A percentile compares a stretch with the other conserved stretches of the same genome.
These are phyloP conservation scores for Haplosporangium gracile DNA, from an alignment of 192 early-diverging fungal genomes.

Conservation along the genomic window DNA sequence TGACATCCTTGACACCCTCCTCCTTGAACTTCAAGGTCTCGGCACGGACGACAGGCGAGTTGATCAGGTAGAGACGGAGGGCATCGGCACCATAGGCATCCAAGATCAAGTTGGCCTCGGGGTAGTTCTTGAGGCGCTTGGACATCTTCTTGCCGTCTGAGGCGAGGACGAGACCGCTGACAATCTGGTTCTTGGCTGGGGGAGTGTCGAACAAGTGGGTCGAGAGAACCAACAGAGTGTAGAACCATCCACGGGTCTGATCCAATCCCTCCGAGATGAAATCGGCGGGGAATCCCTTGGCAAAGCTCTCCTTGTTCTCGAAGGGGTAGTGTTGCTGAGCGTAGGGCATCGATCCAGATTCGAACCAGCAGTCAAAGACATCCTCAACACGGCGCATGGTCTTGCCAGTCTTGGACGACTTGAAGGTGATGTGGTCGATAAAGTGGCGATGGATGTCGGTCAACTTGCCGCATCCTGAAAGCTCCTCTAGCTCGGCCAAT, in stretches of 20 bases:
- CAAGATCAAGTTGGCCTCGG: slow-evolving; percentile 88
- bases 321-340: slow-evolving; percentile 99
- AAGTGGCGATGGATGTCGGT: slow-evolving; percentile 97
- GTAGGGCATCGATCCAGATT: slow-evolving; percentile 98
- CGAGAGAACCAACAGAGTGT: slow-evolving; percentile 96
- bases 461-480: slow-evolving; percentile 87
- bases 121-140: slow-evolving; percentile 99
- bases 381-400: slow-evolving; percentile 90
- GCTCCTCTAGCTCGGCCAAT: slow-evolving; percentile 87
- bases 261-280: slow-evolving; percentile 99
- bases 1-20: slow-evolving; percentile 96
- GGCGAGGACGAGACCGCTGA: slow-evolving; percentile 95
- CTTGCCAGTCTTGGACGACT: slow-evolving; percentile 90
- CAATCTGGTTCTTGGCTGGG: slow-evolving; percentile 98
- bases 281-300: slow-evolving; percentile 94
- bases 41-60: slow-evolving; percentile 97
- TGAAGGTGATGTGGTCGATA: slow-evolving; percentile 97
- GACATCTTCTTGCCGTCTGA: slow-evolving; percentile 99
- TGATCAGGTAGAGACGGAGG: slow-evolving; percentile 95
- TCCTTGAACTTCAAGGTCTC: slow-evolving; percentile 96
- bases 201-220: slow-evolving; percentile 96
- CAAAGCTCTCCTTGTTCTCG: slow-evolving; percentile 93
- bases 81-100: slow-evolving; percentile 95
- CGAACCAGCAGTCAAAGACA: slow-evolving; percentile 99
- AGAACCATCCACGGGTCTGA: slow-evolving; percentile 99